Evolutionary conservation across 805 yeast species (phyloP).

Genomic region (Yamadazyma ubonensis): DNA sequence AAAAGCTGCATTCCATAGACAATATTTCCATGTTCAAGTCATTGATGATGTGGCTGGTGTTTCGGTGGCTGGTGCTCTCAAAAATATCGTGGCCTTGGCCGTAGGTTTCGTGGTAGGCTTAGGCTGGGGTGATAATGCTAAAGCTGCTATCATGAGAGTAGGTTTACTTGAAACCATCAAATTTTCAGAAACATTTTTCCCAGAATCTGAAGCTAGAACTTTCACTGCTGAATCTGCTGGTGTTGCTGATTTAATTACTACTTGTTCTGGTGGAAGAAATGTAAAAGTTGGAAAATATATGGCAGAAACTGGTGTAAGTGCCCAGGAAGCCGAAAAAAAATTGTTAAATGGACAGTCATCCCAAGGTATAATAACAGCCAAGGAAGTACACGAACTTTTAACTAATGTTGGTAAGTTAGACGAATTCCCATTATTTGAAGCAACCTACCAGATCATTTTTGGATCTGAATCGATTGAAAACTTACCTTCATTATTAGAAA

Average conservation of each 20-base stretch:
- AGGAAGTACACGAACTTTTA: constrained; percentile 48
- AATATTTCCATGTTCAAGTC: constrained; percentile 46
- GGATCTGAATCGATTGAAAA: constrained; percentile 41
- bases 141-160: constrained; percentile 48
- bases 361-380: constrained; percentile 46
- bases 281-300: constrained; percentile 47
- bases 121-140: constrained; percentile 52
- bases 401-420: constrained; percentile 29
- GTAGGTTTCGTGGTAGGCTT: constrained; percentile 48
- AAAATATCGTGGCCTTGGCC: constrained; percentile 46
- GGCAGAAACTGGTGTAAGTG: constrained; percentile 42
- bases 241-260: constrained; percentile 49
- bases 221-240: constrained; percentile 48
- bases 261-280: constrained; percentile 49
- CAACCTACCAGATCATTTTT: constrained; percentile 43
- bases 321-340: constrained; percentile 43
- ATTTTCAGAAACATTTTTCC: constrained; percentile 57
- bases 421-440: constrained; percentile 47
- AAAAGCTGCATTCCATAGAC: constrained; percentile 46
- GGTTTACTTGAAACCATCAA: constrained; percentile 44
- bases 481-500: constrained; percentile 39
- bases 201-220: constrained; percentile 35
- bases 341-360: constrained; percentile 47
- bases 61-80: constrained; percentile 47
- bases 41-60: constrained; percentile 47